Conservation (phyloP, 83 land plant genomes). For the Diphasiastrum complanatum region DNA sequence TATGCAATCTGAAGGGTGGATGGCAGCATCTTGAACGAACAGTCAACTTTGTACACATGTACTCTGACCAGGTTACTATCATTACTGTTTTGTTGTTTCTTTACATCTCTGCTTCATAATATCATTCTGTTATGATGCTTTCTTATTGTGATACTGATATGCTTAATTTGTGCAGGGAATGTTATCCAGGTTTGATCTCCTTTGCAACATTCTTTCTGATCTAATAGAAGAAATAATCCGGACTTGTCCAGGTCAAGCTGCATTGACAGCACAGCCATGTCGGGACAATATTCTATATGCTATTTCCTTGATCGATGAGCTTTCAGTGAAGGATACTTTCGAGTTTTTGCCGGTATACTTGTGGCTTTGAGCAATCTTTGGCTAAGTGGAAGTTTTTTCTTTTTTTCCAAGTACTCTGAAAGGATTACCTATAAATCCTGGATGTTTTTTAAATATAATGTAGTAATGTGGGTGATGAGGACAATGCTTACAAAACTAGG, state of each 20-base stretch:
- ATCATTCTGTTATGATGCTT: background rate
- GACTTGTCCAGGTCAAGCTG: conserved; percentile 45
- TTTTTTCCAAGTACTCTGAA: conserved; percentile 5
- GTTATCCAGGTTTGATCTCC: conserved; percentile 24
- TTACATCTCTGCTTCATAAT: no score
- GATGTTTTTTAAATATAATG: no score
- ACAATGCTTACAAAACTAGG: no score
- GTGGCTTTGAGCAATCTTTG: background rate
- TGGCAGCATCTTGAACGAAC: conserved; percentile 36
- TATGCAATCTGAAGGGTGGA: conserved; percentile 27
- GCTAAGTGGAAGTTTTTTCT: background rate
- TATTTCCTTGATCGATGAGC: conserved; percentile 69
- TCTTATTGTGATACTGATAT: background rate
- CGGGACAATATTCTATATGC: conserved; percentile 85
- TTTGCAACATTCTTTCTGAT: conserved; percentile 61
- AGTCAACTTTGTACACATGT: conserved; percentile 20
- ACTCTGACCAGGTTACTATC: conserved; percentile 25
- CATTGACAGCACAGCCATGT: conserved; percentile 76
- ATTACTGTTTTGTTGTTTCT: background rate
- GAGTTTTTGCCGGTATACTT: conserved; percentile 55
- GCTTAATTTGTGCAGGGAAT: conserved; percentile 39
- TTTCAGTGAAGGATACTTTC: conserved; percentile 52
- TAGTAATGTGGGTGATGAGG: no score
- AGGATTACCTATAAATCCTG: background rate
- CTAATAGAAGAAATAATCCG: conserved; percentile 48